phyloP scores from a whole-genome alignment of 768 basidiomycete genomes.

The Tulasnella sp. region DNA sequence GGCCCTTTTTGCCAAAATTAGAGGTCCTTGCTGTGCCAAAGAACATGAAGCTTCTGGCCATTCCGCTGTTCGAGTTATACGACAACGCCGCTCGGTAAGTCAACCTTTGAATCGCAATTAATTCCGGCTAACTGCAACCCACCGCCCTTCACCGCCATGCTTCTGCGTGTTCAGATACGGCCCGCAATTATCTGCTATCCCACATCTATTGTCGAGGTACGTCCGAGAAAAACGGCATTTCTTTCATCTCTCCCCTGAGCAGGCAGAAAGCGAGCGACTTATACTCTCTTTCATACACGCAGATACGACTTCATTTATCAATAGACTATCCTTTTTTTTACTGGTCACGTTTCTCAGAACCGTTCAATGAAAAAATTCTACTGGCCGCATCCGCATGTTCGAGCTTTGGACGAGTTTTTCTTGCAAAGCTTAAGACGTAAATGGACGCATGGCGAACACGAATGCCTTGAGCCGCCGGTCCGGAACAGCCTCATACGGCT shows the following conservation, averaged over 20 bases:
- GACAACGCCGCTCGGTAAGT: conserved; percentile 85
- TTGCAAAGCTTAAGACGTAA: neutral
- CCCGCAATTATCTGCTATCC: conserved; percentile 89
- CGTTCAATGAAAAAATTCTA: neutral
- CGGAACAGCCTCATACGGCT: too few species aligned
- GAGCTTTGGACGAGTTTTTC: neutral
- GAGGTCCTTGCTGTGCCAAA: conserved; percentile 95
- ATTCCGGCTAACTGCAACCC: too few species aligned
- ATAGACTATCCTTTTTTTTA: conserved; percentile 28
- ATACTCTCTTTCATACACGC: neutral
- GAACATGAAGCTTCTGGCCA: conserved; percentile 97
- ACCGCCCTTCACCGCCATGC: too few species aligned
- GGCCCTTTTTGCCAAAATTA: conserved; percentile 32
- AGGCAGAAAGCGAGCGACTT: neutral
- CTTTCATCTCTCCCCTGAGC: neutral
- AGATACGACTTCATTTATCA: conserved; percentile 72
- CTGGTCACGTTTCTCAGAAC: neutral
- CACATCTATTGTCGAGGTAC: conserved; percentile 79
- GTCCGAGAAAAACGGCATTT: conserved; percentile 23
- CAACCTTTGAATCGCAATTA: too few species aligned
- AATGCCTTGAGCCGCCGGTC: too few species aligned
- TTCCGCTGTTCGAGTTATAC: conserved; percentile 94
- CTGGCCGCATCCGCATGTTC: neutral
- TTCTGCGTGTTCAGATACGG: conserved; percentile 56
- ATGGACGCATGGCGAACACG: neutral